Percentiles rank a stretch among this genome's conserved stretches.
Evolutionary conservation across 2,329 filamentous ascomycete genomes (phyloP).

Genomic region (Xylariaceae sp.): DNA sequence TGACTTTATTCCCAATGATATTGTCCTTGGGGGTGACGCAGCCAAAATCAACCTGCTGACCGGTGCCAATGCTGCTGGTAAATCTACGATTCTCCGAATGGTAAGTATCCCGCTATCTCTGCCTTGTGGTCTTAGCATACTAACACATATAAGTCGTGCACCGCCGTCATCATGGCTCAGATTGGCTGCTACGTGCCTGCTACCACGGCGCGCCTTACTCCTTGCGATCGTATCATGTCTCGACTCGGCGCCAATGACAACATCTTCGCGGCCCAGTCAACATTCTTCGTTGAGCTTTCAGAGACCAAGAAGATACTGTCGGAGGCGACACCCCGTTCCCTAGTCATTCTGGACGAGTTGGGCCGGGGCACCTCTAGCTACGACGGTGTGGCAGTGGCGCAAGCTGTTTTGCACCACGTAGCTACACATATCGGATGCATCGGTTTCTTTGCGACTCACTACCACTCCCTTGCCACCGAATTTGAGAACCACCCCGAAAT

Average conservation of each 20-base stretch:
- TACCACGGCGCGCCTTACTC: slow-evolving; percentile 73
- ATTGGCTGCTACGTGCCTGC: slow-evolving; percentile 91
- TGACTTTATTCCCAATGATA: slow-evolving; percentile 95
- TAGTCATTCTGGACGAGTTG: slow-evolving; percentile 95
- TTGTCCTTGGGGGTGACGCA: slow-evolving; percentile 73
- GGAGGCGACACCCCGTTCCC: slow-evolving; percentile 86
- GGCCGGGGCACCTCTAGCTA: slow-evolving; percentile 93
- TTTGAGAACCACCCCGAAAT: slow-evolving; percentile 89
- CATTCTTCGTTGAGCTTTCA: slow-evolving; percentile 95
- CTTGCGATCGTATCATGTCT: slow-evolving; percentile 97
- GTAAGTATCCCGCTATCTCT: slow-evolving; percentile 42
- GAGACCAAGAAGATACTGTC: slow-evolving; percentile 97
- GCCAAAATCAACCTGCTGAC: slow-evolving; percentile 88
- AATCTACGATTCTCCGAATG: slow-evolving; percentile 95
- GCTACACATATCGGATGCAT: slow-evolving; percentile 88
- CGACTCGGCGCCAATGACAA: slow-evolving; percentile 96
- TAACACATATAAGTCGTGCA: slow-evolving; percentile 61
- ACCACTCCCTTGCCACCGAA: slow-evolving; percentile 87
- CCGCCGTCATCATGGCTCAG: slow-evolving; percentile 95
- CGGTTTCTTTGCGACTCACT: slow-evolving; percentile 97
- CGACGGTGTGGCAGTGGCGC: slow-evolving; percentile 92
- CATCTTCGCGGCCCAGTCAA: slow-evolving; percentile 95
- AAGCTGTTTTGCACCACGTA: slow-evolving; percentile 94
- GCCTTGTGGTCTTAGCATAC: background rate
- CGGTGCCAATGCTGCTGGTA: slow-evolving; percentile 93